These are phyloP conservation scores for Ciborinia camelliae DNA, from an alignment of 2,329 filamentous ascomycete genomes.

Conservation along the genomic window DNA sequence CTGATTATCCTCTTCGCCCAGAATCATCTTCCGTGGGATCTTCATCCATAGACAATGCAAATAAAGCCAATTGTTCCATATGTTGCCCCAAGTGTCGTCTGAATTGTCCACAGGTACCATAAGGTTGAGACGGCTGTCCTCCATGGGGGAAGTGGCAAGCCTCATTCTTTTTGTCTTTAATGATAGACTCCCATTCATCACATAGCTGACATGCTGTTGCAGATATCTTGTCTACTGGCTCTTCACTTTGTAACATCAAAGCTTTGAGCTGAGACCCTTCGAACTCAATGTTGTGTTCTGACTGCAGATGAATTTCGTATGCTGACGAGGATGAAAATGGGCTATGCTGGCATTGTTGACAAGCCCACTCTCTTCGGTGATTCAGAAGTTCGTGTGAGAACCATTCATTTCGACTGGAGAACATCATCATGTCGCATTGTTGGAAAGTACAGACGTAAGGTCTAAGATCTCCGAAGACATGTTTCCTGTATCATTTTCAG, in stretches of 20 bases:
- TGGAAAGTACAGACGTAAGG: constrained; percentile 40
- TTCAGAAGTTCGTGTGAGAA: constrained; percentile 38
- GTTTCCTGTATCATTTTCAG: constrained; percentile 22
- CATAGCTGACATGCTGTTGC: constrained; percentile 35
- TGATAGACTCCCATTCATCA: constrained; percentile 32
- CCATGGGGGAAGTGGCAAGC: constrained; percentile 18
- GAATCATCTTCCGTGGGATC: neutral
- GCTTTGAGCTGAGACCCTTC: constrained; percentile 25
- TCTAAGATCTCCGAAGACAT: constrained; percentile 39
- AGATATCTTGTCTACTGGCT: constrained; percentile 27
- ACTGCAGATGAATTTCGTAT: constrained; percentile 24
- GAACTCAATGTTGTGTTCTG: constrained; percentile 17
- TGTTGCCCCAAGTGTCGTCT: constrained; percentile 28
- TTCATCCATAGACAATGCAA: constrained; percentile 24
- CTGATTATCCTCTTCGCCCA: neutral
- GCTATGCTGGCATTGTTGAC: constrained; percentile 26
- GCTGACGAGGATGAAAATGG: constrained; percentile 18
- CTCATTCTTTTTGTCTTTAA: constrained; percentile 21
- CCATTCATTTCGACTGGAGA: constrained; percentile 36
- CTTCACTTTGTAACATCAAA: constrained; percentile 29
- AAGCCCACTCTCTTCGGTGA: constrained; percentile 35
- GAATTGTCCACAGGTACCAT: constrained; percentile 25
- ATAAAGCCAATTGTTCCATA: constrained; percentile 31
- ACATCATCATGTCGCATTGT: constrained; percentile 35
- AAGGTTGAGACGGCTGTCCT: constrained; percentile 15